Evolutionary conservation across 495 filamentous ascomycete species (phyloP), one percentile per base, ranked within the genome.

Genomic region (Chlorociboria aeruginascens): DNA sequence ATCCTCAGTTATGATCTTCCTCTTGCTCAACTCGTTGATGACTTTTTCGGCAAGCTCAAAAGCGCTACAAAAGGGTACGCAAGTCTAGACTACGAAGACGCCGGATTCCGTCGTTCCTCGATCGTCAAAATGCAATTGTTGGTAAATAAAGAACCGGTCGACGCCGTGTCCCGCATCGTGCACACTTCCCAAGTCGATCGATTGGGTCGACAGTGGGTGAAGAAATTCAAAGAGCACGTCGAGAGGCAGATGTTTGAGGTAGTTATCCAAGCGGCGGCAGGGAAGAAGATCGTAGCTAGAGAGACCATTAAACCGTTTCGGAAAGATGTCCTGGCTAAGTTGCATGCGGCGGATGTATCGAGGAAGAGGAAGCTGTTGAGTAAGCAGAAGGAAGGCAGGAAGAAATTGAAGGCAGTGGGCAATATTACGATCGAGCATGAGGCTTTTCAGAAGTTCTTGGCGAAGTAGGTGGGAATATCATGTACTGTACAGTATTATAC

Each of bases 31-130:
- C 69, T 98, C 7, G 92, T 97, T 1, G 89, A 96, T 55, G 90
- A 98, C 64, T 86, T 98, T 67, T 98, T 98, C 62, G 93, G 93
- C 20, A 95, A 93, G 65, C 69, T 98, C 44, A 98, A 98, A 63
- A 85, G 88, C 20, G 76, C 81, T 2, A 95, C 89, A 12, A 76
- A 74, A 53, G 74, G 74, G 3, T 78, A 78, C 38, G 89, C 89
- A 6, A 86, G 81, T 48, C 74, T 96, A 11, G 89, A 96, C 63
- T 96, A 96, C 63, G 92, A 98, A 64, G 92, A 98, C 54, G 85
- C 89, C 0, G 92, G 80, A 0, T 98, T 85, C 76, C 78, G 82
- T 10, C 68, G 75, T 48, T 84, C 83, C 58, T 79, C 80, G 42
- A 79, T 98, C 42, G 79, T 87, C 50, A 96, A 94, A 69, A 73